A percentile compares a stretch with the other conserved stretches of the same genome.
phyloP scores from a whole-genome alignment of 2,329 filamentous ascomycete species.

The Aspergillus viridinutans region DNA sequence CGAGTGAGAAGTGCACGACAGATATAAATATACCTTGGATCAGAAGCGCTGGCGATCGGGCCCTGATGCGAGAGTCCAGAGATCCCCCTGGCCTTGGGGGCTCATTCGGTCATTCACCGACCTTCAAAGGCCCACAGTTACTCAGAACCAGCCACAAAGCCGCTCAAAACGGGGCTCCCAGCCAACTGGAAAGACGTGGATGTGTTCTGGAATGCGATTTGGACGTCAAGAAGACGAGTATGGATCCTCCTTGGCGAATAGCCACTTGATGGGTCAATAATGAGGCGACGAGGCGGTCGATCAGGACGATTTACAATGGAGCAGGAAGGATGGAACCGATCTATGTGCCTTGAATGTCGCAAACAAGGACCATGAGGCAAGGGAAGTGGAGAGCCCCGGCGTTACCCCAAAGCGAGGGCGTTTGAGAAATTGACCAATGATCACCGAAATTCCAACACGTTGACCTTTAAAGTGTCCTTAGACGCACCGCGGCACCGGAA shows the following conservation, averaged over 20 bases:
- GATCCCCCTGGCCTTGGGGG: slow-evolving; percentile 7
- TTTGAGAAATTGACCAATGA: slow-evolving; percentile 14
- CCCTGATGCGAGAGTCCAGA: background rate
- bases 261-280: slow-evolving; percentile 9
- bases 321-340: slow-evolving; percentile 5
- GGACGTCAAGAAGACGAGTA: slow-evolving; percentile 17
- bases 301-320: slow-evolving; percentile 6
- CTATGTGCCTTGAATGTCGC: background rate
- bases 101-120: slow-evolving; percentile 6
- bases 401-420: slow-evolving; percentile 7
- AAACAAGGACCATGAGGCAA: slow-evolving; percentile 6
- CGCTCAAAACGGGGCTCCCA: slow-evolving; percentile 1
- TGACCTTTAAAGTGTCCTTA: slow-evolving; percentile 14
- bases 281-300: slow-evolving; percentile 19
- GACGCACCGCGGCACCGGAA: slow-evolving; percentile 9
- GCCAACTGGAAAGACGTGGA: slow-evolving; percentile 10
- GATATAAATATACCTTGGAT: slow-evolving; percentile 5
- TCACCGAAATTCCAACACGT: slow-evolving; percentile 12
- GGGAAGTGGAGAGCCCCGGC: slow-evolving; percentile 3
- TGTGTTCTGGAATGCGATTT: slow-evolving; percentile 21
- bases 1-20: slow-evolving; percentile 1
- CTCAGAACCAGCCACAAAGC: slow-evolving; percentile 2
- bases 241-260: slow-evolving; percentile 18
- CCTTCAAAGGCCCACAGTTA: slow-evolving; percentile 5
- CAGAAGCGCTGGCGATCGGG: slow-evolving; percentile 11